These are phyloP conservation scores for Uronychia binucleata DNA, from an alignment of 73 alveolate species.

Conservation along the genomic window DNA sequence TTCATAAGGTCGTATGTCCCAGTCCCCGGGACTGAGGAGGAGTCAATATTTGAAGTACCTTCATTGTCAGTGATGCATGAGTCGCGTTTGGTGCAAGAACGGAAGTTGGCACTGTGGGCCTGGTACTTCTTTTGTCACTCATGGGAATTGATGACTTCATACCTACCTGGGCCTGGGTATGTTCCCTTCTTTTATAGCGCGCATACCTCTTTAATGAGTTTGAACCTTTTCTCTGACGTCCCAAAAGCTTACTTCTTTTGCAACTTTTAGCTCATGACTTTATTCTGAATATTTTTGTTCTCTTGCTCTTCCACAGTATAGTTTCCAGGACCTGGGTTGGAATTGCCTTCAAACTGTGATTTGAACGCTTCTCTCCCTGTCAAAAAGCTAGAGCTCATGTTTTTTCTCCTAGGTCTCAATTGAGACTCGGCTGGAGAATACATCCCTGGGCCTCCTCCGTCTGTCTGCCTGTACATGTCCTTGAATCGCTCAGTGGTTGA, in stretches of 20 bases:
- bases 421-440: neutral
- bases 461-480: neutral
- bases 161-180: neutral
- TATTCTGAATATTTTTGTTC: neutral
- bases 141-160: neutral
- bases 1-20: neutral
- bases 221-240: neutral
- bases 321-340: conserved; percentile 1
- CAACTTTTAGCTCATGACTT: neutral
- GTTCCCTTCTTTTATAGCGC: neutral
- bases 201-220: neutral
- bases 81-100: neutral
- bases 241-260: neutral
- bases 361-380: neutral
- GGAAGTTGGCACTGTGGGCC: neutral
- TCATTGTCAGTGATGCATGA: neutral
- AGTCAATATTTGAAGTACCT: neutral
- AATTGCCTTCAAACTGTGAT: neutral
- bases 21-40: neutral
- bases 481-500: neutral
- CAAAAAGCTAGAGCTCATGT: neutral
- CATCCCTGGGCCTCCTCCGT: neutral
- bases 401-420: neutral
- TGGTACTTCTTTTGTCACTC: neutral
- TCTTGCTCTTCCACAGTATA: neutral